These are phyloP conservation scores for Termitomyces sp. DNA, from an alignment of 1,284 basidiomycete species.

Conservation along the genomic window DNA sequence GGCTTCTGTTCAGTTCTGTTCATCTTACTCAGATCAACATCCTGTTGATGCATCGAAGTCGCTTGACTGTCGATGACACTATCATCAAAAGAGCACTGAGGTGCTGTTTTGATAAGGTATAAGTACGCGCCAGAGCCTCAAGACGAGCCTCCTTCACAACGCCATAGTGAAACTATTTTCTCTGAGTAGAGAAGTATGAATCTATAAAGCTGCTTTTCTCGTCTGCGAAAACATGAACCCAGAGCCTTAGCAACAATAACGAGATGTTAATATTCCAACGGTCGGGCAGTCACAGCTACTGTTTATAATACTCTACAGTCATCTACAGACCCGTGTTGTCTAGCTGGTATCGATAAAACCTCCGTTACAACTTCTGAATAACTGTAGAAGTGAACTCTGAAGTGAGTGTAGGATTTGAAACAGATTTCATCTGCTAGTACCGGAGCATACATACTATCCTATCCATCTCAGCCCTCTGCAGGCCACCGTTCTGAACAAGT, in stretches of 20 bases:
- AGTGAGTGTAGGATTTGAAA: slow-evolving; percentile 75
- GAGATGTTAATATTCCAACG: slow-evolving; percentile 1
- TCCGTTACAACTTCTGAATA: slow-evolving; percentile 60
- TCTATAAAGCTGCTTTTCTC: slow-evolving; percentile 44
- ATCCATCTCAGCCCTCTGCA: too few relatives aligned
- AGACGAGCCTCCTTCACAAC: too few relatives aligned
- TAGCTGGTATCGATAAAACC: slow-evolving; percentile 16
- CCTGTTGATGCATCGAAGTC: too few relatives aligned
- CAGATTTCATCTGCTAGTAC: too few relatives aligned
- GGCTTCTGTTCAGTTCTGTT: too few relatives aligned
- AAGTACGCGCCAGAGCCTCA: too few relatives aligned
- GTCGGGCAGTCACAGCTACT: slow-evolving; percentile 6
- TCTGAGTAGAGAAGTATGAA: slow-evolving; percentile 41
- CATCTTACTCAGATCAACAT: too few relatives aligned
- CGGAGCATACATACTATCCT: too few relatives aligned
- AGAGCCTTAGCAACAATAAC: slow-evolving; percentile 15
- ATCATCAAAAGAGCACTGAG: too few relatives aligned
- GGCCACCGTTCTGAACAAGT: too few relatives aligned
- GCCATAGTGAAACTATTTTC: slow-evolving; percentile 30
- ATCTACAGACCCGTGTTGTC: slow-evolving; percentile 8
- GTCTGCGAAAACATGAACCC: slow-evolving; percentile 39
- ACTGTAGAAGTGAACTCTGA: slow-evolving; percentile 90
- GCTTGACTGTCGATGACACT: too few relatives aligned
- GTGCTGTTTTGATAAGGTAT: too few relatives aligned
- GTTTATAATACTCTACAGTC: slow-evolving; percentile 16